These are phyloP conservation scores for Calonectria crousiana DNA, from an alignment of 2,329 filamentous ascomycete genomes.

Conservation along the genomic window DNA sequence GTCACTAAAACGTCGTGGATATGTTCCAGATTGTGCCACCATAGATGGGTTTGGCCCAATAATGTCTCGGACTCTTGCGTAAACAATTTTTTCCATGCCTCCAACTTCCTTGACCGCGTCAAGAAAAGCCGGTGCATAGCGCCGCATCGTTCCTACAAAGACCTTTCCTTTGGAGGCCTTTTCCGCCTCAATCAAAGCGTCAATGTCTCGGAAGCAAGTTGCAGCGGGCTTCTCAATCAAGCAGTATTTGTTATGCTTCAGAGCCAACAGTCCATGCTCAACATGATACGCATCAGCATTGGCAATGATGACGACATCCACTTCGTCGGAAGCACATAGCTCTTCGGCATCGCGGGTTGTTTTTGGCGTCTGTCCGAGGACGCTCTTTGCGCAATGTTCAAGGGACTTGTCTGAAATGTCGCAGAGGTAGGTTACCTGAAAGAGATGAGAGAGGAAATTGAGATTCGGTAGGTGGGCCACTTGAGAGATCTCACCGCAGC, in stretches of 20 bases:
- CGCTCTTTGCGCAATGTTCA: constrained; percentile 40
- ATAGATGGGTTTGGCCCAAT: constrained; percentile 66
- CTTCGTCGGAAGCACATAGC: constrained; percentile 55
- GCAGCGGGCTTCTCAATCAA: constrained; percentile 72
- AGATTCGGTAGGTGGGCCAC: constrained; percentile 67
- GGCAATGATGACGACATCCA: constrained; percentile 68
- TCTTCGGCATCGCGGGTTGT: constrained; percentile 54
- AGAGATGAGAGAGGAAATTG: constrained; percentile 57
- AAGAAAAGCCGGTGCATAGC: constrained; percentile 68
- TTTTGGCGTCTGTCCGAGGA: constrained; percentile 37
- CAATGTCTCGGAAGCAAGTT: constrained; percentile 59
- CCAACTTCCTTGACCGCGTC: constrained; percentile 67
- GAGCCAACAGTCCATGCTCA: constrained; percentile 61
- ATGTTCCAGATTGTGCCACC: constrained; percentile 62
- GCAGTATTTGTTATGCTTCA: constrained; percentile 66
- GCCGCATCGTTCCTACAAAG: constrained; percentile 72
- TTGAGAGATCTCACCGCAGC: constrained; percentile 48
- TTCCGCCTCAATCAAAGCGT: constrained; percentile 64
- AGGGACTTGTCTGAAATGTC: constrained; percentile 58
- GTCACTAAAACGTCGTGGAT: constrained; percentile 54
- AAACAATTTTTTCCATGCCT: constrained; percentile 63
- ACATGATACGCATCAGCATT: constrained; percentile 68
- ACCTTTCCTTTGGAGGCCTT: constrained; percentile 55
- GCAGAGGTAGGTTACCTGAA: constrained; percentile 62
- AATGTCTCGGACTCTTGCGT: constrained; percentile 60